A percentile compares a stretch with the other conserved stretches of the same genome.
Evolutionary conservation across 2,329 filamentous ascomycete species (phyloP).

Genomic region (Fusarium dimerum): DNA sequence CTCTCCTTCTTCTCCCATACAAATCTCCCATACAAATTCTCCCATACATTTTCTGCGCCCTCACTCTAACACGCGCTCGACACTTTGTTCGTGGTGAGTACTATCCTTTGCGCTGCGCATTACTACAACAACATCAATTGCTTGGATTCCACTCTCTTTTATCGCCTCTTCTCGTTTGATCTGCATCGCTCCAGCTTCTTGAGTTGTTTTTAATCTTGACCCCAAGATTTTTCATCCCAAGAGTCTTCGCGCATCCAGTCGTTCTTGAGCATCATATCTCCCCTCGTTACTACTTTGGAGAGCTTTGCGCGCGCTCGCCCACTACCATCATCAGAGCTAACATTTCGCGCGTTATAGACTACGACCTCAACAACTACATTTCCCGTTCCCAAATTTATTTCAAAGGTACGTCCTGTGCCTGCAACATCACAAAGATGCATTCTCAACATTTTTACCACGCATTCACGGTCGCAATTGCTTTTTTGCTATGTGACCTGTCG

Average conservation of each 20-base stretch:
- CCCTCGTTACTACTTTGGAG: conserved; percentile 18
- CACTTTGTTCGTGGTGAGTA: conserved; percentile 53
- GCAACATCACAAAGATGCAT: conserved; percentile 13
- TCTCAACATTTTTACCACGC: conserved; percentile 18
- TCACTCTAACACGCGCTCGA: conserved; percentile 44
- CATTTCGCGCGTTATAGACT: conserved; percentile 33
- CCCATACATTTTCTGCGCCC: conserved; percentile 48
- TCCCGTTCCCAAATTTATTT: conserved; percentile 11
- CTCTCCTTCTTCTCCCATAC: conserved; percentile 62
- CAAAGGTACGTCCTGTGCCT: conserved; percentile 24
- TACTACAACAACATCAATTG: conserved; percentile 36
- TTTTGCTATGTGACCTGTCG: conserved; percentile 28
- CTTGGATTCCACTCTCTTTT: conserved; percentile 40
- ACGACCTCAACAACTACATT: conserved; percentile 16
- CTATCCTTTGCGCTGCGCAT: conserved; percentile 27
- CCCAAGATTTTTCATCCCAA: conserved; percentile 15
- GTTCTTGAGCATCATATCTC: conserved; percentile 14
- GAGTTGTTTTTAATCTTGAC: conserved; percentile 22
- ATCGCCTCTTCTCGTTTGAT: conserved; percentile 8
- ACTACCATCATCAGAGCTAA: conserved; percentile 22
- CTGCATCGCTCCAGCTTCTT: conserved; percentile 12
- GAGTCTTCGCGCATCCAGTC: conserved; percentile 22
- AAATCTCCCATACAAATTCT: conserved; percentile 58
- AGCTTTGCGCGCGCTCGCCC: conserved; percentile 16
- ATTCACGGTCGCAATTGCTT: conserved; percentile 29